phyloP scores from a whole-genome alignment of 257 asterid species.

The Fraxinus excelsior region DNA sequence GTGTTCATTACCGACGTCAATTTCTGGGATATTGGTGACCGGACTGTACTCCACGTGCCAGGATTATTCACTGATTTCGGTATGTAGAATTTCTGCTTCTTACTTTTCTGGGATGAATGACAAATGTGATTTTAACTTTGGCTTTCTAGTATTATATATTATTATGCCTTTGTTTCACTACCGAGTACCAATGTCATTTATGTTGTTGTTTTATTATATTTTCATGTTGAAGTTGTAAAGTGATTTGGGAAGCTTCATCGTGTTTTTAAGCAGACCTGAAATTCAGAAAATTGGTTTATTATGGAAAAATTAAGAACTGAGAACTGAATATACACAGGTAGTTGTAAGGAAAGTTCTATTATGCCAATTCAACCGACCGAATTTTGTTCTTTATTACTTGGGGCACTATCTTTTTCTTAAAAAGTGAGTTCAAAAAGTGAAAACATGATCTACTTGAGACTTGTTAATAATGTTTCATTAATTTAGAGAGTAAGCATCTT shows the following conservation, averaged over 20 bases:
- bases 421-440: not conserved
- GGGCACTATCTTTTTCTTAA: not conserved
- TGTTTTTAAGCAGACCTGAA: not conserved
- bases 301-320: not conserved
- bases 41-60: too few relatives aligned
- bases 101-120: constrained; percentile 5
- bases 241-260: constrained; percentile 5
- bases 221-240: not conserved
- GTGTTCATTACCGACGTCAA: too few relatives aligned
- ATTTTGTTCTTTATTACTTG: not conserved
- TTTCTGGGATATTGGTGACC: too few relatives aligned
- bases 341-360: constrained; percentile 4
- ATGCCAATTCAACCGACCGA: not conserved
- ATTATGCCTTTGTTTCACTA: too few relatives aligned
- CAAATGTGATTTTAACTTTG: constrained; percentile 5
- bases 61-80: constrained; percentile 78
- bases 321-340: not conserved
- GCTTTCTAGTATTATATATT: not conserved
- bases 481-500: not conserved
- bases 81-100: constrained; percentile 33
- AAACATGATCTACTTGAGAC: not conserved
- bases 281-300: constrained; percentile 16
- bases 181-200: constrained; percentile 20
- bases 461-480: too few relatives aligned
- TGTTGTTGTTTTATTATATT: not conserved